Conservation (phyloP, 2,329 filamentous ascomycete genomes). For the Trichoderma koningii region DNA sequence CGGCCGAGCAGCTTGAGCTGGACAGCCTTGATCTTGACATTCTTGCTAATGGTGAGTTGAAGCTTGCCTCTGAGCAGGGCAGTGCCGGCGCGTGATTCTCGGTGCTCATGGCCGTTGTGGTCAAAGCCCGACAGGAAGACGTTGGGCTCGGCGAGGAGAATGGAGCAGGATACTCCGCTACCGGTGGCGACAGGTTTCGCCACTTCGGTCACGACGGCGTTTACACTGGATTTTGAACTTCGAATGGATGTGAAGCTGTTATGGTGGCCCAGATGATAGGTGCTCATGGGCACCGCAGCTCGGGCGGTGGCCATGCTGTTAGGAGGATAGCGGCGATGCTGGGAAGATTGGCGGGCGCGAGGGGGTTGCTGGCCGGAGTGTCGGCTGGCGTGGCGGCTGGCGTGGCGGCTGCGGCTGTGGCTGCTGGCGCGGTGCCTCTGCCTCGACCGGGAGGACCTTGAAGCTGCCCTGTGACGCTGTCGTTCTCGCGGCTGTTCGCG, state of each 20-base stretch:
- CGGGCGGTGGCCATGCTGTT: conserved; percentile 34
- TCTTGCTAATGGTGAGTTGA: conserved; percentile 80
- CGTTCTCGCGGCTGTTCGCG: not conserved
- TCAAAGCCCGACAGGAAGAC: conserved; percentile 80
- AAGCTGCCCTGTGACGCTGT: conserved; percentile 2
- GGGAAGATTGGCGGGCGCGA: not conserved
- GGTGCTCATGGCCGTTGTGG: conserved; percentile 59
- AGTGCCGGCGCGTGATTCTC: conserved; percentile 65
- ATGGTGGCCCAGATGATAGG: conserved; percentile 42
- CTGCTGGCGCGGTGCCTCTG: conserved; percentile 9
- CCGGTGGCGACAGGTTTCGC: conserved; percentile 78
- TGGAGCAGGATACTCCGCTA: conserved; percentile 72
- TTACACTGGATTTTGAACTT: conserved; percentile 51
- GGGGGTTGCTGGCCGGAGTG: not conserved
- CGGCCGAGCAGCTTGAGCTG: conserved; percentile 83
- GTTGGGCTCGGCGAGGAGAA: conserved; percentile 76
- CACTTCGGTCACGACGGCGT: conserved; percentile 55
- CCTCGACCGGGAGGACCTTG: conserved; percentile 21
- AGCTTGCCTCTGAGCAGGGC: conserved; percentile 84
- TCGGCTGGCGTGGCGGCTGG: conserved; percentile 16
- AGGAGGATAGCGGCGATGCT: conserved; percentile 18
- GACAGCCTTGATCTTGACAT: conserved; percentile 89
- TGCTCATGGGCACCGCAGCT: conserved; percentile 30
- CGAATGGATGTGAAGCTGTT: conserved; percentile 56
- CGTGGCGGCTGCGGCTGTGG: conserved; percentile 19